Base-by-base conservation (phyloP, 169 alveolate genomes). In the Cyclospora cayetanensis region DNA sequence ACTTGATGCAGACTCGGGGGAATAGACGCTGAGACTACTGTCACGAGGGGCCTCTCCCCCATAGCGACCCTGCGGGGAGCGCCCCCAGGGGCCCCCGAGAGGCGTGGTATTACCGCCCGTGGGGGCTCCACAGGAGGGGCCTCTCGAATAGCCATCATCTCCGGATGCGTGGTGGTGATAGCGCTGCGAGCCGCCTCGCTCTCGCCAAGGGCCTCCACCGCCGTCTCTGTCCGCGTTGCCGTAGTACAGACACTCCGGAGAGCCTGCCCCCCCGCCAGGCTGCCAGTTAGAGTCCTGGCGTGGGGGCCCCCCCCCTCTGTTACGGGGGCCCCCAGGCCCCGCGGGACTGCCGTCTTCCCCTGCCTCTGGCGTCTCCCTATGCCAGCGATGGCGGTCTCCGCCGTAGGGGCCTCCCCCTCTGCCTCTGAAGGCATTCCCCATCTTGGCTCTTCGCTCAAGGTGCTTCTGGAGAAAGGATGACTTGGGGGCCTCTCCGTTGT, bases 71-170 rank as follows among this genome's bases (percentile, higher is more conserved):
- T n/a, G n/a, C n/a, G n/a, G 7, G 70, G 34, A 29, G 70, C 31
- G 34, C 70, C 70, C 70, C 70, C 70, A 55, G 70, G 34, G 70
- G 70, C 31, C 70, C 70, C 70, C 70, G 31, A 55, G 70, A 29
- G 70, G 70, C 15, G 70, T 55, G 31, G 70, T 29, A 55, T 55
- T 55, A 22, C 34, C 70, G 31, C 70, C 70, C 29, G 15, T 55
- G 70, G 55, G 55, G 55, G 55, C 55, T 15, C 55, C 55, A 9
- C 7, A 15, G 15, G 15, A 15, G 55, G 55, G 7, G 15, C 55
- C 55, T 46, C 22, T 46, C 55, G 55, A 46, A 46, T 7, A n/a
- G n/a, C n/a, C n/a, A n/a, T n/a, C n/a, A n/a, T n/a, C n/a, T n/a
- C n/a, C n/a, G n/a, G n/a, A n/a, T n/a, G n/a, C n/a, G n/a, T n/a